Evolutionary conservation across 306 rosid genomes (phyloP), one percentile per base, ranked within the genome.

Genomic region (Inga laurina): DNA sequence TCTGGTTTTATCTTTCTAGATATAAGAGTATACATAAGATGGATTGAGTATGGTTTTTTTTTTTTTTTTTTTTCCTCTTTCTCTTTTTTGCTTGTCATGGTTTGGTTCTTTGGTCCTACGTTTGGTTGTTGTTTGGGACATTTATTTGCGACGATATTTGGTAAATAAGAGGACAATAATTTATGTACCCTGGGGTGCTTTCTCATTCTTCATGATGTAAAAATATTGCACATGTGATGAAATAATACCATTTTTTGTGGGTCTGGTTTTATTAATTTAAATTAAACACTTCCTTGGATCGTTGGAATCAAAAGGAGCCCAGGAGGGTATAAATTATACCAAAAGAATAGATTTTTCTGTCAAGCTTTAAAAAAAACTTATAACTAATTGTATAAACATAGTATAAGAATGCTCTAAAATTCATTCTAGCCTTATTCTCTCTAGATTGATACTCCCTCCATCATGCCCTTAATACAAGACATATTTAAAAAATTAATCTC

Each of bases 91-190:
- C 49, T 57, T 61, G 66, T 73, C 56, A 57, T 75, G 61, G 62
- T 71, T 71, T 41, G 84, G 51, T 80, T 80, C 81, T 84, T 75
- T 54, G 74, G 78, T 14, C 82, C 77, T 76, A 88, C 59, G 82
- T 70, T 88, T 83, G 87, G 80, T 61, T 81, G 87, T 54, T 80
- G 87, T 70, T 85, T 83, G 87, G n/a, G 51, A 65, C 82, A 85
- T 86, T 86, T 86, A 86, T 79, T 87, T 90, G 86, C 66, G 76
- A 72, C 44, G 82, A 76, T 49, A 22, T 44, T 71, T 81, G 80
- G 76, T 74, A 41, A 85, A 86, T 82, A 86, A 87, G 86, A 57
- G 77, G 81, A 67, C 82, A 79, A 68, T 70, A 56, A 78, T 81
- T 35, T 78, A 73, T 78, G 39, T 69, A 44, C 79, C 41, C 75